A percentile compares a stretch with the other conserved stretches of the same genome.
Conservation (phyloP, 805 yeast species). For the Lachancea dasiensis region DNA sequence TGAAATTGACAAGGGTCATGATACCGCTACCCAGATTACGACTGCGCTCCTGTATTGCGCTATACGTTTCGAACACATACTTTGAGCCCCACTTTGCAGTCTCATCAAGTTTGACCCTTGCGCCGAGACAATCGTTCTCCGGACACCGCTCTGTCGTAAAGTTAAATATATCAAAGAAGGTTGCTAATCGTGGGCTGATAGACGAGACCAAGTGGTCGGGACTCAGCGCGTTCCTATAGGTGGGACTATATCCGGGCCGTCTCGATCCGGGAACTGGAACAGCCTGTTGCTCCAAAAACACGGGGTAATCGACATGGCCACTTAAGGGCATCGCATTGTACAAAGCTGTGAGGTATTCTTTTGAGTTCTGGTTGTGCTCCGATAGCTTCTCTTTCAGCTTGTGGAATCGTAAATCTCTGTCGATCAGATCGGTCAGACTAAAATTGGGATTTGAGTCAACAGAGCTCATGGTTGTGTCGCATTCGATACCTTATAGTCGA, state of each 20-base stretch:
- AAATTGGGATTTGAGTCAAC: neutral
- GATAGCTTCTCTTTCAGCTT: conserved; percentile 16
- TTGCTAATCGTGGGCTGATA: conserved; percentile 41
- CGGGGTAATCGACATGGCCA: conserved; percentile 21
- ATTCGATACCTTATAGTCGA: no score
- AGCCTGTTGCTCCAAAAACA: conserved; percentile 31
- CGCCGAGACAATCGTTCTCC: conserved; percentile 42
- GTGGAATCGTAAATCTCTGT: conserved; percentile 18
- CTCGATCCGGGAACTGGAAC: conserved; percentile 33
- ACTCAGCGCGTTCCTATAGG: conserved; percentile 42
- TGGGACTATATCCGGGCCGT: conserved; percentile 46
- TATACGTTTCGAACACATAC: conserved; percentile 42
- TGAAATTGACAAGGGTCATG: conserved; percentile 37
- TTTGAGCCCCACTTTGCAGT: conserved; percentile 35
- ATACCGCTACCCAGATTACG: conserved; percentile 52
- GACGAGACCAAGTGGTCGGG: conserved; percentile 32
- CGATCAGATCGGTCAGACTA: conserved; percentile 25
- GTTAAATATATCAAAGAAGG: conserved; percentile 42
- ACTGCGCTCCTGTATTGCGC: conserved; percentile 38
- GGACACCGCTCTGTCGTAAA: conserved; percentile 36
- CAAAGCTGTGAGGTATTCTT: conserved; percentile 24
- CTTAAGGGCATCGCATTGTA: conserved; percentile 22
- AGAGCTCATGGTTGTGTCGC: neutral
- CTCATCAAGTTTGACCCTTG: conserved; percentile 32
- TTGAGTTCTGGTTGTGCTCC: conserved; percentile 20